Evolutionary conservation across 2,329 filamentous ascomycete genomes (phyloP).

Genomic region (Pyrenochaeta sp.): DNA sequence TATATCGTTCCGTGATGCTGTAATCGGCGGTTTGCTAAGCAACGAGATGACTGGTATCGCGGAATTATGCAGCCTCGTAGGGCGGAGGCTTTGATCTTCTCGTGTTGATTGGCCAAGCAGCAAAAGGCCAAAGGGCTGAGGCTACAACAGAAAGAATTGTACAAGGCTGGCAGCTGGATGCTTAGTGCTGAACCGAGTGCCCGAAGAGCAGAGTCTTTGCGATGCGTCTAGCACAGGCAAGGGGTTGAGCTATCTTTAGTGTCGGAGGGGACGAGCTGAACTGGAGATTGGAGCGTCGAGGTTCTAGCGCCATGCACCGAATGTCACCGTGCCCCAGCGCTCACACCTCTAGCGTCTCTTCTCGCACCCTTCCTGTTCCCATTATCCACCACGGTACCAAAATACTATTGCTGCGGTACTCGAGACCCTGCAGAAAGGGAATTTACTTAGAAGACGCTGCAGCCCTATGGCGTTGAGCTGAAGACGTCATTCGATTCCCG

Average conservation of each 20-base stretch:
- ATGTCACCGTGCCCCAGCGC: constrained; percentile 11
- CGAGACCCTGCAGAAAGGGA: neutral
- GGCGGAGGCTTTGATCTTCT: neutral
- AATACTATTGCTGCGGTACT: neutral
- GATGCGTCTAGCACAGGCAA: neutral
- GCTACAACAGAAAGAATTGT: constrained; percentile 1
- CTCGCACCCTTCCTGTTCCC: constrained; percentile 6
- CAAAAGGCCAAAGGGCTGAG: constrained; percentile 4
- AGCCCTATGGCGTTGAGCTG: constrained; percentile 12
- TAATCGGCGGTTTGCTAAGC: constrained; percentile 17
- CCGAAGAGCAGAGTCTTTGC: constrained; percentile 10
- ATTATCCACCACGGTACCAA: constrained; percentile 1
- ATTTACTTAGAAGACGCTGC: constrained; percentile 9
- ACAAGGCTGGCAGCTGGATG: neutral
- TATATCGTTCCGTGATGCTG: constrained; percentile 12
- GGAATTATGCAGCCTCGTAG: constrained; percentile 12
- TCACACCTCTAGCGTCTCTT: constrained; percentile 9
- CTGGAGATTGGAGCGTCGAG: neutral
- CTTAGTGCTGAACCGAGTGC: constrained; percentile 2
- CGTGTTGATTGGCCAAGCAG: constrained; percentile 1
- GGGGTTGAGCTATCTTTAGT: constrained; percentile 14
- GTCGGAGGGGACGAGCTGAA: constrained; percentile 10
- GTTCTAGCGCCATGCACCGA: constrained; percentile 4
- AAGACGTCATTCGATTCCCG: neutral
- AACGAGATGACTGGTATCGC: constrained; percentile 16